Conservation (phyloP, 2,329 filamentous ascomycete genomes). For the Aspergillus sp. region DNA sequence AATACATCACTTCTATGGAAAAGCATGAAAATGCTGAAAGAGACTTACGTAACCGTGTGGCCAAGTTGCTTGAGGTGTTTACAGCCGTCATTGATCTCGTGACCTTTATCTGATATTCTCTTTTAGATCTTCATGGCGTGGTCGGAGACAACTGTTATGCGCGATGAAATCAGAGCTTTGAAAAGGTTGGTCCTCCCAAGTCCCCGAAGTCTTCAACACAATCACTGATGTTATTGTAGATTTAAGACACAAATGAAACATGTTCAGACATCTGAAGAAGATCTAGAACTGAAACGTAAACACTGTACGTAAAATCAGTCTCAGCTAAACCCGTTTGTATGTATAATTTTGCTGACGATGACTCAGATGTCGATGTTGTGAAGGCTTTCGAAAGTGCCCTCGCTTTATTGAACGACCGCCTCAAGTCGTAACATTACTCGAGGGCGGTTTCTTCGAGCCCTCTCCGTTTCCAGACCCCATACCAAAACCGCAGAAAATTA, state of each 20-base stretch:
- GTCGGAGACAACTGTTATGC: constrained; percentile 69
- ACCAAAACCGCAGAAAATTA: background rate
- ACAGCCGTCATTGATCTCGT: background rate
- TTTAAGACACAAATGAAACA: constrained; percentile 77
- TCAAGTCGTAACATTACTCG: constrained; percentile 18
- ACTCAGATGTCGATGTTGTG: constrained; percentile 46
- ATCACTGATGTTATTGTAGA: constrained; percentile 43
- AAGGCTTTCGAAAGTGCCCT: constrained; percentile 52
- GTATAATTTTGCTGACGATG: constrained; percentile 18
- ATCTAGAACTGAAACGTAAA: constrained; percentile 70
- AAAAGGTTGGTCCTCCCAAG: constrained; percentile 62
- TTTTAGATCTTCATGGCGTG: constrained; percentile 76
- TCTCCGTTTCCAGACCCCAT: background rate
- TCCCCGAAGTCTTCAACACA: background rate
- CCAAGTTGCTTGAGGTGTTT: constrained; percentile 63
- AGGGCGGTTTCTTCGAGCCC: background rate
- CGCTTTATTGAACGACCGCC: constrained; percentile 42
- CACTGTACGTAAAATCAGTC: constrained; percentile 64
- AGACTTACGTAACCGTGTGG: constrained; percentile 66
- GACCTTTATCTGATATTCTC: constrained; percentile 6
- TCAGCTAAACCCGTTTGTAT: constrained; percentile 12
- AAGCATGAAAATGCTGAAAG: constrained; percentile 66
- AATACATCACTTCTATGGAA: constrained; percentile 67
- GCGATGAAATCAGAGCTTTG: constrained; percentile 74
- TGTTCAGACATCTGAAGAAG: constrained; percentile 72